Evolutionary conservation across 129 eudicot genomes (phyloP).

Genomic region (Lactuca sativa): DNA sequence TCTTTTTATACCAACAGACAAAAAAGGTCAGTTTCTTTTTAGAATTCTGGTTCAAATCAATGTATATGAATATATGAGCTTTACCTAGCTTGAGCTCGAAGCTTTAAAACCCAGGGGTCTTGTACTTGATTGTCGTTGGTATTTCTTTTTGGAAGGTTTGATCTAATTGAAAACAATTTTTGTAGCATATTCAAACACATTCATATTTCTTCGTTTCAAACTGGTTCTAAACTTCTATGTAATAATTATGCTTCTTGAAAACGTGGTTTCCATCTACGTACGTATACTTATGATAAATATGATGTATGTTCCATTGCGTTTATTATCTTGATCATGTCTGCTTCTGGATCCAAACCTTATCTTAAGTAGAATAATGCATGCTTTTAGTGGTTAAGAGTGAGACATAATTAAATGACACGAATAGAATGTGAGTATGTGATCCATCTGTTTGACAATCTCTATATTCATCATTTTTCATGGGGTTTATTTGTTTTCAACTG

Average conservation of each 20-base stretch:
- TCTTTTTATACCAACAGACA: neutral
- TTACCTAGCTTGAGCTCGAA: neutral
- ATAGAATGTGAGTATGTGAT: neutral
- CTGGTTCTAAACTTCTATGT: neutral
- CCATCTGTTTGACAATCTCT: neutral
- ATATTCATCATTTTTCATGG: neutral
- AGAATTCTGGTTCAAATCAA: neutral
- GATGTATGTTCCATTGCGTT: neutral
- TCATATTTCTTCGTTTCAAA: neutral
- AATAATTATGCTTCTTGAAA: neutral
- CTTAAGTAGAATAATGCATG: neutral
- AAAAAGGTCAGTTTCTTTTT: constrained; percentile 13
- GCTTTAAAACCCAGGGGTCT: neutral
- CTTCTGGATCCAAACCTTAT: too few relatives aligned
- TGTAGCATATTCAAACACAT: too few relatives aligned
- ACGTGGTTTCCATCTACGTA: neutral
- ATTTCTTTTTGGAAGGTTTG: too few relatives aligned
- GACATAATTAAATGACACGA: neutral
- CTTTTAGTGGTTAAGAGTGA: neutral
- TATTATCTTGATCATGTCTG: too few relatives aligned
- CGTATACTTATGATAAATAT: neutral
- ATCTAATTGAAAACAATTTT: too few relatives aligned
- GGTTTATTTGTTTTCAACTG: neutral
- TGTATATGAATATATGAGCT: neutral
- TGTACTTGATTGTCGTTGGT: too few relatives aligned